Percentiles rank a stretch among this genome's conserved stretches.
Conservation (phyloP, 2,329 filamentous ascomycete species). For the Cercospora citrullina region DNA sequence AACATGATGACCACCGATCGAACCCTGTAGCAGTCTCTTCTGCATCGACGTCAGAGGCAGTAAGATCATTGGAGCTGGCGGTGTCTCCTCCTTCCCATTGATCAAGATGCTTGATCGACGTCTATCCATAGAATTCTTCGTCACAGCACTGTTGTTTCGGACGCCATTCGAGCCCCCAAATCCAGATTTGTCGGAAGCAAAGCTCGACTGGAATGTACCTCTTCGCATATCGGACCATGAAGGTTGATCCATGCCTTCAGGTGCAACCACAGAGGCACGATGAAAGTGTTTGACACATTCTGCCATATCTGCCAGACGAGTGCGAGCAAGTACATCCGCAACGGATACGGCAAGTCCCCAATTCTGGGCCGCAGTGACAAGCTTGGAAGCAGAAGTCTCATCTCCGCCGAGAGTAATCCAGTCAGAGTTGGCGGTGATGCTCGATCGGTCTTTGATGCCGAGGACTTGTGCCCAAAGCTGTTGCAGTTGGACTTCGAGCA, state of each 20-base stretch:
- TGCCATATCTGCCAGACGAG: conserved; percentile 15
- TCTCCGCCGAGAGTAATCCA: conserved; percentile 13
- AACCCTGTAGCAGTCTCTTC: conserved; percentile 1
- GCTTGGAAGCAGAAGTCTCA: not conserved
- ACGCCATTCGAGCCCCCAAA: not conserved
- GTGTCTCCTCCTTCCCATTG: conserved; percentile 4
- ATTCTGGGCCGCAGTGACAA: conserved; percentile 2
- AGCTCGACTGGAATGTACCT: conserved; percentile 11
- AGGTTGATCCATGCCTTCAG: conserved; percentile 9
- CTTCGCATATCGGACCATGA: conserved; percentile 13
- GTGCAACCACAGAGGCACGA: conserved; percentile 10
- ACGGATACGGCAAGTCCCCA: conserved; percentile 13
- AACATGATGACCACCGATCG: not conserved
- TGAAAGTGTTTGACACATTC: conserved; percentile 17
- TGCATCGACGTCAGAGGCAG: conserved; percentile 10
- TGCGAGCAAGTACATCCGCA: conserved; percentile 8
- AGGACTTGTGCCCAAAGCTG: conserved; percentile 19
- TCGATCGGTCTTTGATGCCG: conserved; percentile 11
- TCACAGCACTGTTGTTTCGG: not conserved
- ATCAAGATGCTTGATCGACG: conserved; percentile 10
- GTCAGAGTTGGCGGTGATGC: conserved; percentile 16
- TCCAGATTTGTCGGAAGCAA: conserved; percentile 1
- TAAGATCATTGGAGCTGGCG: conserved; percentile 3
- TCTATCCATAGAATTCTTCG: not conserved
- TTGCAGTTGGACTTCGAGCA: conserved; percentile 16